A percentile compares a stretch with the other conserved stretches of the same genome.
phyloP scores from a whole-genome alignment of 371 early-diverging fungal genomes.

The Mortierella sp. region DNA sequence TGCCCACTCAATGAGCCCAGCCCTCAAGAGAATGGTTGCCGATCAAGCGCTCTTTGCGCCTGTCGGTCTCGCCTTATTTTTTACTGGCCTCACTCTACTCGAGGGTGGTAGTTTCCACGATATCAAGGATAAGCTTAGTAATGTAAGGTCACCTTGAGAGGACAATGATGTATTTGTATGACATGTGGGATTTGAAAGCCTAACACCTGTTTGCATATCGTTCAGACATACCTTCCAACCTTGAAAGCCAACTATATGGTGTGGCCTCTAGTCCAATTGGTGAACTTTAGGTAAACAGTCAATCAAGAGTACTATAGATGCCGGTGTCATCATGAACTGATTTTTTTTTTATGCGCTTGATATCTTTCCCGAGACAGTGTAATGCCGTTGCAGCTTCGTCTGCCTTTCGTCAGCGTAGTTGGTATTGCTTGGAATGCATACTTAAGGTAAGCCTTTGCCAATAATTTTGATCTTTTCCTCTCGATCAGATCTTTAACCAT shows the following conservation, averaged over 20 bases:
- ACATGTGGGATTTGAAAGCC: background rate
- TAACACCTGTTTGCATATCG: slow-evolving; percentile 4
- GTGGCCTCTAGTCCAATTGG: slow-evolving; percentile 84
- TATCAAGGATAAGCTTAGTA: slow-evolving; percentile 70
- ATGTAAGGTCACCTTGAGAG: slow-evolving; percentile 4
- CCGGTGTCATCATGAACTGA: background rate
- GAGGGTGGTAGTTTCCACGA: slow-evolving; percentile 70
- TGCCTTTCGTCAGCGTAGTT: slow-evolving; percentile 81
- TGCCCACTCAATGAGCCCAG: slow-evolving; percentile 16
- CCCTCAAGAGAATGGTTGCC: slow-evolving; percentile 64
- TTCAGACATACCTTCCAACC: slow-evolving; percentile 64
- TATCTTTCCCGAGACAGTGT: slow-evolving; percentile 27
- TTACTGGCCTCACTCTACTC: slow-evolving; percentile 72
- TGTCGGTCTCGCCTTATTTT: slow-evolving; percentile 75
- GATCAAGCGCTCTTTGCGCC: slow-evolving; percentile 86
- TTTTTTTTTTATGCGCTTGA: background rate
- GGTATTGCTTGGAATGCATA: slow-evolving; percentile 88
- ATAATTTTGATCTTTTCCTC: background rate
- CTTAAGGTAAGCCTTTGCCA: slow-evolving; percentile 60
- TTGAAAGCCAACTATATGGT: slow-evolving; percentile 83
- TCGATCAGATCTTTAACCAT: background rate
- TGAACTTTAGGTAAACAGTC: slow-evolving; percentile 77
- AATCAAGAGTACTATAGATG: background rate
- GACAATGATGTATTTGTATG: background rate
- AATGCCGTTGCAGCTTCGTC: slow-evolving; percentile 77